phyloP scores from a whole-genome alignment of 2,329 filamentous ascomycete species.

The Trichoderma endophyticum region DNA sequence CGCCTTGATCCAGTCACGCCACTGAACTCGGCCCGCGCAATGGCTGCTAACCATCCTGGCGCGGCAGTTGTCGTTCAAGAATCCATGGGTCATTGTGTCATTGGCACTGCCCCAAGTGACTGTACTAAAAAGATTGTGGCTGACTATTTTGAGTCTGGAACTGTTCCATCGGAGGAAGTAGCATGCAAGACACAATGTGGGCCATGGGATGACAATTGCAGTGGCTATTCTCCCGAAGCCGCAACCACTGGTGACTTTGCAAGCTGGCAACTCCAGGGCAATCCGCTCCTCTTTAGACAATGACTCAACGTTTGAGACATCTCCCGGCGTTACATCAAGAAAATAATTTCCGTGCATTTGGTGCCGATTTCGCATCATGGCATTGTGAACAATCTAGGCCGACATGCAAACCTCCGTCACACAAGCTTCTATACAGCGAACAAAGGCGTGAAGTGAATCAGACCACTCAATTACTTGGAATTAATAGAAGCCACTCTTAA shows the following conservation, averaged over 20 bases:
- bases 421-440: too few species aligned
- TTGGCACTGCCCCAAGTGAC: not conserved
- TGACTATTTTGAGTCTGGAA: not conserved
- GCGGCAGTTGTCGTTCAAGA: not conserved
- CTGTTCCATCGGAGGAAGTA: not conserved
- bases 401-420: too few species aligned
- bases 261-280: not conserved
- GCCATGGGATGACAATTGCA: not conserved
- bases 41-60: not conserved
- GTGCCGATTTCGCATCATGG: not conserved
- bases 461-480: not conserved
- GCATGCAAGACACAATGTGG: not conserved
- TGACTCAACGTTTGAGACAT: not conserved
- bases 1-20: not conserved
- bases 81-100: not conserved
- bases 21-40: not conserved
- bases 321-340: not conserved
- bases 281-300: not conserved
- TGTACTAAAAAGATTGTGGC: not conserved
- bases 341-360: not conserved
- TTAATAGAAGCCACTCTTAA: not conserved
- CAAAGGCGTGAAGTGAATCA: not conserved
- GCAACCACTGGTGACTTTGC: not conserved
- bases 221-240: not conserved
- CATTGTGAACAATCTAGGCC: not conserved